Evolutionary conservation across 2,329 filamentous ascomycete species (phyloP), one percentile per base, ranked within the genome.

Genomic region (Cladosporium cucumerinum): DNA sequence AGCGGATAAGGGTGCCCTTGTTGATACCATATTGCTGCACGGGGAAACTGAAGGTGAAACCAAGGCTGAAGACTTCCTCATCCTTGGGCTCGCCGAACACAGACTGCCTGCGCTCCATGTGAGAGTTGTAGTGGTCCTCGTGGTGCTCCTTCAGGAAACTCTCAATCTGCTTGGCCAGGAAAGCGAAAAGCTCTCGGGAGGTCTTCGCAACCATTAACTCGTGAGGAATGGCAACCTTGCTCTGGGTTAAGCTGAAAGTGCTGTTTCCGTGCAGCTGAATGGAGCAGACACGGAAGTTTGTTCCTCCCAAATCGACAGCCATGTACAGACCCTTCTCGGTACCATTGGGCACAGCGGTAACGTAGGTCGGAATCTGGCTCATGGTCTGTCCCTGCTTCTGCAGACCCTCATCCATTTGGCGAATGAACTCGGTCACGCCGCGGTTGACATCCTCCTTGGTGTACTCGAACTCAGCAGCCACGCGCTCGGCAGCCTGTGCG

Each of bases 31-130:
- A 84, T 78, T 99, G 95, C 76, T 96, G 87, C 46, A 98, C 93
- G 2, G 95, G 95, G 81, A 98, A 99, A 76, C 91, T 96, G 80
- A 99, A 99, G 61, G 95, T 99, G 80, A 99, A 99, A n/a, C 95
- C 95, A 49, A 99, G 84, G 72, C 93, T 91, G 81, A 98, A 97
- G 67, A 95, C 86, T 66, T 94, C 84, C 76, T 94, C 87, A 68
- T 92, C 87, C 62, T 82, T 58, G 85, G 81, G 23, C 83, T 82
- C 28, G 83, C 66, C 63, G 61, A 60, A 68, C 21, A 65, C 64
- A 39, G 52, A 61, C 34, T 59, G 49, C 57, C 65, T 66, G 34
- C 69, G 65, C 65, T 75, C 73, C 52, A 72, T 69, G 76, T 92
- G 85, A 67, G 86, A 83, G 72, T 89, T 84, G 73, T 97, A 97